Conservation (phyloP, 2,329 filamentous ascomycete genomes). For the Diplocarpon mali region DNA sequence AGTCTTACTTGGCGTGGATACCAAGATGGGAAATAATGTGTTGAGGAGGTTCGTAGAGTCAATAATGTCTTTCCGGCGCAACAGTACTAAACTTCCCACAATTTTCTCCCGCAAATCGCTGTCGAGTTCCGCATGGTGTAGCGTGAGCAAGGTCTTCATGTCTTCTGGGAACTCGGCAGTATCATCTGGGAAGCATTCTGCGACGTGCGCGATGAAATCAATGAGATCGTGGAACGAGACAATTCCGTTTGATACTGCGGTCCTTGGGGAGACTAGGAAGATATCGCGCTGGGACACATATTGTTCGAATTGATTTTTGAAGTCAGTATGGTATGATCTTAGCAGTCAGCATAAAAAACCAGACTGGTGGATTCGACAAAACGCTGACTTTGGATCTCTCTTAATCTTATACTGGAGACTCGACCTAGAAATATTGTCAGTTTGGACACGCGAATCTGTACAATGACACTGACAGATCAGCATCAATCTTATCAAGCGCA, state of each 20-base stretch:
- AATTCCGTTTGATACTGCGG: conserved; percentile 65
- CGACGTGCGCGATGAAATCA: conserved; percentile 86
- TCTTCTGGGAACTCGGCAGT: conserved; percentile 69
- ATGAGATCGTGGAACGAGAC: conserved; percentile 84
- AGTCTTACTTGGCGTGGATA: conserved; percentile 84
- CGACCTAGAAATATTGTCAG: conserved; percentile 39
- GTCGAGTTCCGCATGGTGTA: conserved; percentile 75
- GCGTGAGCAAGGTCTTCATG: conserved; percentile 66
- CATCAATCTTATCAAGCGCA: conserved; percentile 90
- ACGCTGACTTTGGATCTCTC: conserved; percentile 63
- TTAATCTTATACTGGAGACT: conserved; percentile 88
- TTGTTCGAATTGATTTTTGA: conserved; percentile 76
- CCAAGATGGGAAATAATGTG: conserved; percentile 86
- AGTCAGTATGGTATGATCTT: conserved; percentile 83
- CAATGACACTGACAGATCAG: conserved; percentile 50
- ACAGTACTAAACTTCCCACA: conserved; percentile 75
- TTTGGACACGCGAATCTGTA: not conserved
- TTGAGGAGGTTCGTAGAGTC: conserved; percentile 76
- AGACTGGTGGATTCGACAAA: not conserved
- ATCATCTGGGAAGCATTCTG: conserved; percentile 82
- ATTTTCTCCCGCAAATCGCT: conserved; percentile 86
- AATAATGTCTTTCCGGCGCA: conserved; percentile 85
- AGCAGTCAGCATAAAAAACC: conserved; percentile 4
- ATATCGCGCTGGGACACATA: conserved; percentile 88
- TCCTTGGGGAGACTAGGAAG: conserved; percentile 73